Evolutionary conservation across 2,329 filamentous ascomycete species (phyloP).

Genomic region (Phaeoacremonium minimum): DNA sequence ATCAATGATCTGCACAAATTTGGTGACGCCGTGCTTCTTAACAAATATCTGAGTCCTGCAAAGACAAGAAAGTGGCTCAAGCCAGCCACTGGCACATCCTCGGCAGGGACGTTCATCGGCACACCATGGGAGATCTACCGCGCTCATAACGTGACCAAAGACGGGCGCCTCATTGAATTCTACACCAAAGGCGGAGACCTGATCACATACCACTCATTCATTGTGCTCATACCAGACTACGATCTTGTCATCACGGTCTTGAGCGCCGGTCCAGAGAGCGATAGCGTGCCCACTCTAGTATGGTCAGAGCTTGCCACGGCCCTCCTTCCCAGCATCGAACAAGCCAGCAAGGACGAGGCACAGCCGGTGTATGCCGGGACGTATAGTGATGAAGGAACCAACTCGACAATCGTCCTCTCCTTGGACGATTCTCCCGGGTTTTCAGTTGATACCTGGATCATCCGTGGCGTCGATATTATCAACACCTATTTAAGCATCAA

Average conservation of each 20-base stretch:
- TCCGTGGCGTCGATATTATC: conserved; percentile 34
- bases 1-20: conserved; percentile 18
- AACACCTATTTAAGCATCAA: conserved; percentile 19
- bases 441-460: conserved; percentile 28
- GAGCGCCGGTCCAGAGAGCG: conserved; percentile 20
- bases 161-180: conserved; percentile 36
- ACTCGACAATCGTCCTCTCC: conserved; percentile 32
- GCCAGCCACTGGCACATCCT: conserved; percentile 19
- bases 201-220: conserved; percentile 30
- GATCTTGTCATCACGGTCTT: conserved; percentile 35
- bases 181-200: conserved; percentile 42
- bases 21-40: conserved; percentile 18
- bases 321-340: conserved; percentile 36
- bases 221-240: conserved; percentile 41
- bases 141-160: conserved; percentile 23
- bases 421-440: conserved; percentile 34
- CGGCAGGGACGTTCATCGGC: conserved; percentile 20
- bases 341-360: conserved; percentile 31
- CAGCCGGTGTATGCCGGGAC: conserved; percentile 24
- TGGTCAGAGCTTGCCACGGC: conserved; percentile 22
- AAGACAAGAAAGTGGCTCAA: conserved; percentile 22
- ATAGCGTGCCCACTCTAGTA: conserved; percentile 3
- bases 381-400: conserved; percentile 29
- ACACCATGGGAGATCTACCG: conserved; percentile 28
- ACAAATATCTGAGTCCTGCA: conserved; percentile 14